Evolutionary conservation across 2,329 filamentous ascomycete genomes (phyloP).

Genomic region (Dothideomycetes sp.): DNA sequence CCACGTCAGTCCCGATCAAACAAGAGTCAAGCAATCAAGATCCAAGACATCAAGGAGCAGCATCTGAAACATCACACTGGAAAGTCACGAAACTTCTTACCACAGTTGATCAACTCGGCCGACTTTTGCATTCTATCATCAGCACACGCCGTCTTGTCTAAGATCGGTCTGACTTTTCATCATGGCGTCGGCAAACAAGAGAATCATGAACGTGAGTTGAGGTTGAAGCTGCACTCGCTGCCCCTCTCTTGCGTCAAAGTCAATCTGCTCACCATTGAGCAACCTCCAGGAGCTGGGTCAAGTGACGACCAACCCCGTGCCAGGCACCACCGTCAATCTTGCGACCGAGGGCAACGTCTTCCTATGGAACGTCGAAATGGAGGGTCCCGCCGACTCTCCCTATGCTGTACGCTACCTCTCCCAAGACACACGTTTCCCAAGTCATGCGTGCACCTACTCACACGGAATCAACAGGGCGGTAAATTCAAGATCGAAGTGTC

Average conservation of each 20-base stretch:
- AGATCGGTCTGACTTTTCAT: too few species aligned
- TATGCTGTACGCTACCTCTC: slow-evolving; percentile 48
- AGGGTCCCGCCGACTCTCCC: slow-evolving; percentile 55
- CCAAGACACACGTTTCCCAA: too few species aligned
- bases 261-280: too few species aligned
- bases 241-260: too few species aligned
- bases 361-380: slow-evolving; percentile 58
- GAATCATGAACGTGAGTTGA: slow-evolving; percentile 35
- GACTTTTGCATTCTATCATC: too few species aligned
- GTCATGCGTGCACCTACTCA: neutral
- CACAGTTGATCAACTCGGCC: too few species aligned
- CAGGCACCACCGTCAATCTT: slow-evolving; percentile 48
- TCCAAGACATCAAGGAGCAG: too few species aligned
- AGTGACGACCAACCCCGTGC: slow-evolving; percentile 45
- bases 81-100: too few species aligned
- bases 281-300: slow-evolving; percentile 51
- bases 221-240: neutral
- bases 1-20: too few species aligned
- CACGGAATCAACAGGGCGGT: slow-evolving; percentile 46
- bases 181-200: slow-evolving; percentile 31
- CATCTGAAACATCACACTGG: too few species aligned
- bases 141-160: too few species aligned
- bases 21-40: too few species aligned
- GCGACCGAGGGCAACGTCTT: slow-evolving; percentile 56
- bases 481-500: slow-evolving; percentile 62